A percentile compares a stretch with the other conserved stretches of the same genome.
phyloP scores from a whole-genome alignment of 163 green algal genomes.

The Chlamydomonas reinhardtii region DNA sequence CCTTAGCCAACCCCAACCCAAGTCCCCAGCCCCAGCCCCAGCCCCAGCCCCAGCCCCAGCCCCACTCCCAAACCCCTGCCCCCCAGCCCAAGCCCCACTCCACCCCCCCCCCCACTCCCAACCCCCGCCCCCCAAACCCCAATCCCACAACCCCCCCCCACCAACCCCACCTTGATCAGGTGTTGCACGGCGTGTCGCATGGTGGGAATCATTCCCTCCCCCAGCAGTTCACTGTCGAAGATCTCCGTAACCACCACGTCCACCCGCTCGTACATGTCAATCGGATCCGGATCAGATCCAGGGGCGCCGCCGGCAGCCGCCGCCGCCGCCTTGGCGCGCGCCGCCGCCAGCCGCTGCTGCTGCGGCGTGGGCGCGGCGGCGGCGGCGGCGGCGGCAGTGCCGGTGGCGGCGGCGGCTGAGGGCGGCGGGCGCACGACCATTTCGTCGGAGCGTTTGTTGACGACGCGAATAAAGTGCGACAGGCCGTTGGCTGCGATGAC shows the following conservation, averaged over 20 bases:
- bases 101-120: too few relatives aligned
- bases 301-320: background rate
- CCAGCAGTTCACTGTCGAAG: slow-evolving; percentile 82
- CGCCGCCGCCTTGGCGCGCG: slow-evolving; percentile 7
- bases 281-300: background rate
- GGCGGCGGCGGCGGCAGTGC: background rate
- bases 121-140: too few relatives aligned
- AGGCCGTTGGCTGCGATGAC: slow-evolving; percentile 59
- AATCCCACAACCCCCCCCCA: too few relatives aligned
- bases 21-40: too few relatives aligned
- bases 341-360: slow-evolving; percentile 1
- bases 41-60: too few relatives aligned
- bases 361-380: background rate
- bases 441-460: slow-evolving; percentile 64
- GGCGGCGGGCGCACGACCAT: background rate
- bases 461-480: slow-evolving; percentile 19
- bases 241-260: slow-evolving; percentile 83
- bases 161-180: slow-evolving; percentile 59
- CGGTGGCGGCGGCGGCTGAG: background rate
- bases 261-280: background rate
- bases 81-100: too few relatives aligned
- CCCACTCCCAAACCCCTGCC: too few relatives aligned
- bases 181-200: slow-evolving; percentile 65
- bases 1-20: too few relatives aligned
- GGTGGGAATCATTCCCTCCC: slow-evolving; percentile 78